These are phyloP conservation scores for Penicillium oxalicum DNA, from an alignment of 2,329 filamentous ascomycete genomes.

Conservation along the genomic window DNA sequence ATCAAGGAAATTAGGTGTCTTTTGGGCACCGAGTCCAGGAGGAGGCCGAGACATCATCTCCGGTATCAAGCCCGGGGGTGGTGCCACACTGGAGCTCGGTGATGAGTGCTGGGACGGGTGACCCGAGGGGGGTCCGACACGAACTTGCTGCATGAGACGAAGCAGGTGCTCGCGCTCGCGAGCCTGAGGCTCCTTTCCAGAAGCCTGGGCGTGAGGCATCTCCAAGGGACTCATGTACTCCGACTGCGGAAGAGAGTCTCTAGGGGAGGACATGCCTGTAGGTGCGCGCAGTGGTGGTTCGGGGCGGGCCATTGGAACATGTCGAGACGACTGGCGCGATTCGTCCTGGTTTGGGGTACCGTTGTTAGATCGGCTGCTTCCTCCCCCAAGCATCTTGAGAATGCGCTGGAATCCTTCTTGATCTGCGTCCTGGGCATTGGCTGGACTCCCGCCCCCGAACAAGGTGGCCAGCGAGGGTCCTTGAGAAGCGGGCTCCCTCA, in stretches of 20 bases:
- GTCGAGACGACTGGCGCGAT: constrained; percentile 24
- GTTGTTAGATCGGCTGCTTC: constrained; percentile 48
- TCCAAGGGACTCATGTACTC: constrained; percentile 32
- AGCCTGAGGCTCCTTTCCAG: constrained; percentile 37
- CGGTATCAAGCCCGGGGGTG: constrained; percentile 32
- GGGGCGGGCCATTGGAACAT: constrained; percentile 25
- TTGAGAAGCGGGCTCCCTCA: constrained; percentile 29
- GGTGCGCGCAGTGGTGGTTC: constrained; percentile 27
- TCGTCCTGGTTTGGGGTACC: constrained; percentile 41
- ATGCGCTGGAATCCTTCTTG: constrained; percentile 81
- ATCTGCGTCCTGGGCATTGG: constrained; percentile 55
- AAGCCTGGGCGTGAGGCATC: constrained; percentile 24
- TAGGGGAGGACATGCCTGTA: constrained; percentile 28
- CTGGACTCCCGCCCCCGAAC: constrained; percentile 25
- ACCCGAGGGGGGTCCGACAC: constrained; percentile 27
- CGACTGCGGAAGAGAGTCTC: constrained; percentile 25
- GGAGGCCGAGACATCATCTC: constrained; percentile 32
- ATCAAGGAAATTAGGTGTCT: constrained; percentile 36
- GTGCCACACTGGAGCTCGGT: constrained; percentile 25
- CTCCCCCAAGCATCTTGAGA: constrained; percentile 68
- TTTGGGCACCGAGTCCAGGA: constrained; percentile 32
- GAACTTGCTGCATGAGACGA: constrained; percentile 66
- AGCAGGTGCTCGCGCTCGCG: constrained; percentile 79
- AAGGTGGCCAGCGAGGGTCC: constrained; percentile 14
- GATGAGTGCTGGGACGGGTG: constrained; percentile 24